phyloP scores from a whole-genome alignment of 768 basidiomycete species.

The Macrolepiota dolichaula region DNA sequence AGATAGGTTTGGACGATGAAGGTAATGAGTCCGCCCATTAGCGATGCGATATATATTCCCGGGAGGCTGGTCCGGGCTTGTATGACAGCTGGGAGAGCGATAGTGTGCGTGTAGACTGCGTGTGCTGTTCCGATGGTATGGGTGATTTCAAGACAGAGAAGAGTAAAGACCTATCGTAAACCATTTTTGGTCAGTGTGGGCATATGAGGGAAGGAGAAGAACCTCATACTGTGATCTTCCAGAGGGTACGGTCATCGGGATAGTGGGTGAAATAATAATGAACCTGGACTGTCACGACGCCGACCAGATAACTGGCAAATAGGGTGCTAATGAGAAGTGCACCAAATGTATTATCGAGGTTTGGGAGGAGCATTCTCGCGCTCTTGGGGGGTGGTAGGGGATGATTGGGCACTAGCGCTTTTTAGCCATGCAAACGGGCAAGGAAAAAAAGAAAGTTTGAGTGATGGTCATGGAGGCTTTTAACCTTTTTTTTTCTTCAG shows the following conservation, averaged over 20 bases:
- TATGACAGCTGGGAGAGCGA: slow-evolving; percentile 21
- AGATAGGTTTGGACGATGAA: slow-evolving; percentile 23
- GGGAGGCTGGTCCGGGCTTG: slow-evolving; percentile 19
- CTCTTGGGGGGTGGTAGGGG: neutral
- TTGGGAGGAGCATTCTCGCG: neutral
- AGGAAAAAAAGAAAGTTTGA: too few relatives aligned
- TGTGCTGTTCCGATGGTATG: slow-evolving; percentile 25
- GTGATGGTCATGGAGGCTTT: too few relatives aligned
- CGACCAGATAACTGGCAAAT: slow-evolving; percentile 22
- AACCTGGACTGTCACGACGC: slow-evolving; percentile 22
- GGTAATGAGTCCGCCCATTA: slow-evolving; percentile 27
- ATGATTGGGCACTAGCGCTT: too few relatives aligned
- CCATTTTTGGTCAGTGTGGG: slow-evolving; percentile 13
- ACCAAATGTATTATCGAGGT: slow-evolving; percentile 15
- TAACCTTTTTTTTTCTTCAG: too few relatives aligned
- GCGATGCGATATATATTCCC: slow-evolving; percentile 17
- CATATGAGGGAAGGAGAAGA: slow-evolving; percentile 7
- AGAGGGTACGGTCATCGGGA: slow-evolving; percentile 15
- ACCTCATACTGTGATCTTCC: slow-evolving; percentile 19
- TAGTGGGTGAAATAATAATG: slow-evolving; percentile 20
- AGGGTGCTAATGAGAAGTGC: slow-evolving; percentile 20
- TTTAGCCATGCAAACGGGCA: too few relatives aligned
- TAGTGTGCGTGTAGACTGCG: slow-evolving; percentile 28
- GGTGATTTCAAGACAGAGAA: slow-evolving; percentile 24
- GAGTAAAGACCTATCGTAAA: neutral